phyloP scores from a whole-genome alignment of 345 rosid species.

The Capsella bursapastoris region DNA sequence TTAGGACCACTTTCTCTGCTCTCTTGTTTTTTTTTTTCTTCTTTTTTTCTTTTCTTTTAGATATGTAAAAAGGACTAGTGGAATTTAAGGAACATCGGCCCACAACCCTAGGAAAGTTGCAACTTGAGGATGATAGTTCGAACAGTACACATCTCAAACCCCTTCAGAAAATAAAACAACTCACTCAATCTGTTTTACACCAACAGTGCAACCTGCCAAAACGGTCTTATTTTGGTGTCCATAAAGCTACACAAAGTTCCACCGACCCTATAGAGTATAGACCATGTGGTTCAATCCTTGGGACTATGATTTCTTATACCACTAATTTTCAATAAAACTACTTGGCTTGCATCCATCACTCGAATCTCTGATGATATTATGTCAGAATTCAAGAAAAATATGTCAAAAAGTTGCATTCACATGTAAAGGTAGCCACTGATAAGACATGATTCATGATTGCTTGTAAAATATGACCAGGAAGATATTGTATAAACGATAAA shows the following conservation, averaged over 20 bases:
- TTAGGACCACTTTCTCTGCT: slow-evolving; percentile 70
- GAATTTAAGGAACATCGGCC: slow-evolving; percentile 85
- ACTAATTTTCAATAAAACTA: slow-evolving; percentile 6
- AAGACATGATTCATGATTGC: slow-evolving; percentile 21
- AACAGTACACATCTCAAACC: slow-evolving; percentile 49
- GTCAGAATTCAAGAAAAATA: slow-evolving; percentile 4
- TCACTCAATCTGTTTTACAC: slow-evolving; percentile 29
- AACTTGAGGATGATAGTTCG: slow-evolving; percentile 74
- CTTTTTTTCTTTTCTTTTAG: slow-evolving; percentile 16
- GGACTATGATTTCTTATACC: slow-evolving; percentile 7
- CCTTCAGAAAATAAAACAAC: slow-evolving; percentile 14
- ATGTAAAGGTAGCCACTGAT: slow-evolving; percentile 18
- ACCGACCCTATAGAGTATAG: slow-evolving; percentile 30
- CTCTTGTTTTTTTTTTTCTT: slow-evolving; percentile 22
- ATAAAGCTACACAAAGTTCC: slow-evolving; percentile 29
- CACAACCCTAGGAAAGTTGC: slow-evolving; percentile 66
- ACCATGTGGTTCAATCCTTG: slow-evolving; percentile 28
- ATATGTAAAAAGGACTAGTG: slow-evolving; percentile 52
- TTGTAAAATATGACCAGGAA: neutral
- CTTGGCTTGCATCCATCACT: neutral
- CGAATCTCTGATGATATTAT: slow-evolving; percentile 3
- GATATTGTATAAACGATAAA: neutral
- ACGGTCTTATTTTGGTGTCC: slow-evolving; percentile 30
- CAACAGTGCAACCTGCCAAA: slow-evolving; percentile 32
- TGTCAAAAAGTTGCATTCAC: slow-evolving; percentile 4